phyloP scores from a whole-genome alignment of 345 rosid species.

The Arabis hirsuta region DNA sequence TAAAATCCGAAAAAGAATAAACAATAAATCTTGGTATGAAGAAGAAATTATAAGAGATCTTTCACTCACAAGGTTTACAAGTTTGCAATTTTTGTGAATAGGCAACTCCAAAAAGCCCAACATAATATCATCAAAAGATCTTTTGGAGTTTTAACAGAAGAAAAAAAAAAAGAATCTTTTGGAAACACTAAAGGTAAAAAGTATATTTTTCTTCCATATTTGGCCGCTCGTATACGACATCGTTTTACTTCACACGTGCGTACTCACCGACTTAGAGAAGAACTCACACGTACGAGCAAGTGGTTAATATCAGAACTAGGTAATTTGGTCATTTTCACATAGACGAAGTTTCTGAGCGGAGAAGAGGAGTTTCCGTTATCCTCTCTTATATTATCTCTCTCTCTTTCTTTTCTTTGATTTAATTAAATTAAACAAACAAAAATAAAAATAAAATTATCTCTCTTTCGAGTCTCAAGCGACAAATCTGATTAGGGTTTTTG shows the following conservation, averaged over 20 bases:
- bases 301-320: background rate
- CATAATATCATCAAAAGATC: slow-evolving; percentile 1
- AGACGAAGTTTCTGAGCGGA: slow-evolving; percentile 45
- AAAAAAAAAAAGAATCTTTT: too few species aligned
- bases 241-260: slow-evolving; percentile 24
- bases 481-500: slow-evolving; percentile 68
- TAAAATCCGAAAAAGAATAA: background rate
- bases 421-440: slow-evolving; percentile 11
- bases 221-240: background rate
- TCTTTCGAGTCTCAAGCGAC: slow-evolving; percentile 41
- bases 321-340: background rate
- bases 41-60: slow-evolving; percentile 4
- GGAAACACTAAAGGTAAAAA: background rate
- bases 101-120: background rate
- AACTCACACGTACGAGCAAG: slow-evolving; percentile 10
- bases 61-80: background rate
- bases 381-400: slow-evolving; percentile 40
- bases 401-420: background rate
- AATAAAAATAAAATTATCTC: slow-evolving; percentile 22
- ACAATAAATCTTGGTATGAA: background rate
- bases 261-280: slow-evolving; percentile 34
- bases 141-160: too few species aligned
- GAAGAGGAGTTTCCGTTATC: slow-evolving; percentile 85
- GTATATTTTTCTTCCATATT: background rate
- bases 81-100: slow-evolving; percentile 8